phyloP scores from a whole-genome alignment of 495 filamentous ascomycete genomes.

The Antarctomyces pellizariae region DNA sequence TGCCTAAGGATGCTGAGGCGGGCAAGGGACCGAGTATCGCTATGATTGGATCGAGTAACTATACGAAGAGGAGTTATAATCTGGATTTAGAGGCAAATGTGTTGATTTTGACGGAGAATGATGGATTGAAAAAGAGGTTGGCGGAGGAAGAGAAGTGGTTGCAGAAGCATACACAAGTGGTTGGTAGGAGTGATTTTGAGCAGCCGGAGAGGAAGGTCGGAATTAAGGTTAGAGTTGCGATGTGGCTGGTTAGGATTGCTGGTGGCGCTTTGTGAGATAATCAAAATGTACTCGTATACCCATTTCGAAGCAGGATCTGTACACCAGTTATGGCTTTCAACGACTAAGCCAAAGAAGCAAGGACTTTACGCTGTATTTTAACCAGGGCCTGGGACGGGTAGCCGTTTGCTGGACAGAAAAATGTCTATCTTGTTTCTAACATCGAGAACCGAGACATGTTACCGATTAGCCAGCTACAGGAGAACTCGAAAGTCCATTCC shows the following conservation, averaged over 20 bases:
- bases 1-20: conserved; percentile 26
- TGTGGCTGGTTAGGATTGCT: conserved; percentile 65
- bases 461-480: too few relatives aligned
- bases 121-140: conserved; percentile 44
- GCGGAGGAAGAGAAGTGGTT: conserved; percentile 60
- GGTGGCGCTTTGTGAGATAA: conserved; percentile 45
- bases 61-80: conserved; percentile 79
- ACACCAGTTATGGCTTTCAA: too few relatives aligned
- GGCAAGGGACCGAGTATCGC: conserved; percentile 48
- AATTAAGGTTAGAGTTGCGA: conserved; percentile 63
- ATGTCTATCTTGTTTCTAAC: too few relatives aligned
- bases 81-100: conserved; percentile 78
- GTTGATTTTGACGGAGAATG: conserved; percentile 60
- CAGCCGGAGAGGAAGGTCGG: conserved; percentile 61
- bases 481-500: too few relatives aligned
- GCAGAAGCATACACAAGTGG: conserved; percentile 38
- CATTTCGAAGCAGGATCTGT: too few relatives aligned
- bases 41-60: conserved; percentile 80
- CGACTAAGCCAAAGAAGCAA: too few relatives aligned
- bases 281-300: too few relatives aligned
- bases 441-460: too few relatives aligned
- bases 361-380: too few relatives aligned
- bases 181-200: conserved; percentile 53
- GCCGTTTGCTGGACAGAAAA: too few relatives aligned
- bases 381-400: too few relatives aligned